Evolutionary conservation across 2,329 filamentous ascomycete species (phyloP), one percentile per base, ranked within the genome.

Genomic region (Aspergillus neotritici): DNA sequence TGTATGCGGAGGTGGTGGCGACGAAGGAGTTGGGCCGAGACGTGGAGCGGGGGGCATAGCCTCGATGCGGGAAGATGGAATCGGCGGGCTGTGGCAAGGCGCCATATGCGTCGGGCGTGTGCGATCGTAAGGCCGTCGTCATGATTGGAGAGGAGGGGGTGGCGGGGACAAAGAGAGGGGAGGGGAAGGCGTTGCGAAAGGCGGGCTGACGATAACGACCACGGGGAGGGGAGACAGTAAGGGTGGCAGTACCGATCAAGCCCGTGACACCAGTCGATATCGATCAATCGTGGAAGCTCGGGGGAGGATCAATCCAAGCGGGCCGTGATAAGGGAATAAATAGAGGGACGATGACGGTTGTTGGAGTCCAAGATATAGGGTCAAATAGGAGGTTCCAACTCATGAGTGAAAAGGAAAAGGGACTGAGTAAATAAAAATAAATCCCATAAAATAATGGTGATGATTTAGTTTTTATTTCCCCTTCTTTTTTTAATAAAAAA

Each of bases 1-100:
- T 66, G 47, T 66, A 64, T 38, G 64, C 59, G 14, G 65, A 61
- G 31, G 52, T 55, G 41, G 52, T 55, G 40, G 63, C 68, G 37
- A 63, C 55, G 44, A 65, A 68, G 37, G 70, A 72, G 41, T 60
- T 64, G 6, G 68, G 68, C 39, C 67, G 61, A 30, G 69, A 71
- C 31, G 57, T 56, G 31, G 61, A 56, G 14, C 56, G 54, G 34
- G 46, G 33, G 32, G 61, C 58, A 46, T 67, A 66, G 13, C 60
- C 58, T 47, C 60, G 61, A 52, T 52, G 63, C 44, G 63, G 31
- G 31, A 58, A 44, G 12, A 57, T 41, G 33, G 61, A 49, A 37
- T 66, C 62, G 35, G 47, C 56, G 31, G 57, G 47, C 21, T 60
- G 56, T 44, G 63, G 52, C 29, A 59, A 50, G 35, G 59, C 48